Evolutionary conservation across 2,329 filamentous ascomycete genomes (phyloP).

Genomic region (Cucurbitaria berberidis): DNA sequence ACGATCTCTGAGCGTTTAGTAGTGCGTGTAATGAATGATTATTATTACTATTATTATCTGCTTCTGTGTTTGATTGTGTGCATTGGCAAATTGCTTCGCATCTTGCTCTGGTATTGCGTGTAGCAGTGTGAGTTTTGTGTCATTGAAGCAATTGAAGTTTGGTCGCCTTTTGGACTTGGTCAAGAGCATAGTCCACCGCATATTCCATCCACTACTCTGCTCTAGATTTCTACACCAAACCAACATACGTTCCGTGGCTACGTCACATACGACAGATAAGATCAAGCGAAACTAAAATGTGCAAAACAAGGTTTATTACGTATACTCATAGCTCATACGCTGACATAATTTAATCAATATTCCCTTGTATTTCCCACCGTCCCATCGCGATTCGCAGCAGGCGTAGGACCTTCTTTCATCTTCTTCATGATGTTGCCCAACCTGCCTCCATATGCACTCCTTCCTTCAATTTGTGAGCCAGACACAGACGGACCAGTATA

Average conservation of each 20-base stretch:
- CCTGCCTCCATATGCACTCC: constrained; percentile 27
- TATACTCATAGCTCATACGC: not conserved
- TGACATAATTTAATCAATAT: not conserved
- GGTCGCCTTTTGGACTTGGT: too few relatives aligned
- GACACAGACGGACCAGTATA: constrained; percentile 30
- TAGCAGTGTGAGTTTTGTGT: too few relatives aligned
- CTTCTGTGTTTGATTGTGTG: constrained; percentile 1
- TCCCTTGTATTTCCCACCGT: not conserved
- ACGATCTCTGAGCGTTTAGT: constrained; percentile 15
- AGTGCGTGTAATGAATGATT: not conserved
- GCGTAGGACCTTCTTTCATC: constrained; percentile 39
- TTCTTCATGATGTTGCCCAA: constrained; percentile 44
- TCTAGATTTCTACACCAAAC: not conserved
- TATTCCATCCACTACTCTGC: too few relatives aligned
- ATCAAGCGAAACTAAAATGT: not conserved
- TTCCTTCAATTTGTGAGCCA: constrained; percentile 31
- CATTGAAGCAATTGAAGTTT: too few relatives aligned
- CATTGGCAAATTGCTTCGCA: too few relatives aligned
- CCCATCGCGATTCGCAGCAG: constrained; percentile 16
- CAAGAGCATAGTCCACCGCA: too few relatives aligned
- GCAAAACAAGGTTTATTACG: not conserved
- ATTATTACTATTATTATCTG: constrained; percentile 1
- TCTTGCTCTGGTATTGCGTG: too few relatives aligned
- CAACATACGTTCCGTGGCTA: not conserved
- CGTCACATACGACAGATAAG: not conserved